A percentile compares a stretch with the other conserved stretches of the same genome.
These are phyloP conservation scores for Cucurbita argyrosperma DNA, from an alignment of 306 rosid species.

Conservation along the genomic window DNA sequence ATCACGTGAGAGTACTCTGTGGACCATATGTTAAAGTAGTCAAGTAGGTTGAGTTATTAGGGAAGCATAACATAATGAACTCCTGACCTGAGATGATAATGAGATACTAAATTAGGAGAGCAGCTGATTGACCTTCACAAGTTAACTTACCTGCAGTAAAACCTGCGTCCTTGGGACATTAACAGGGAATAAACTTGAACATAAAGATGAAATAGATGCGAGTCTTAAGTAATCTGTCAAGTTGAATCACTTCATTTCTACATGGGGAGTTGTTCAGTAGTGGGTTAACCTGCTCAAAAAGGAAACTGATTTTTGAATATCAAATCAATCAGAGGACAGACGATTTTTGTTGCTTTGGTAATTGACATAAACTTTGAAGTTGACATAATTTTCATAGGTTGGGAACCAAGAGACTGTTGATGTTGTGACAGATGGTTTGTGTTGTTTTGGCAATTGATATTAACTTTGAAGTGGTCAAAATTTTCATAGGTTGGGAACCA, in stretches of 20 bases:
- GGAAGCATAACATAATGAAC: neutral
- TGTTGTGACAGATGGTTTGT: conserved; percentile 3
- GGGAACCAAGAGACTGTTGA: conserved; percentile 47
- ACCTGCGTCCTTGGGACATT: neutral
- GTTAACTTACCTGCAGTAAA: neutral
- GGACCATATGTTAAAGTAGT: neutral
- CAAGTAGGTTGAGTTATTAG: neutral
- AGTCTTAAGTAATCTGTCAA: neutral
- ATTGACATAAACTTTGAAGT: neutral
- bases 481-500: conserved; percentile 37
- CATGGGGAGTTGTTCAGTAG: neutral
- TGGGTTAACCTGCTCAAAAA: neutral
- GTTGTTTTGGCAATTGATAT: neutral
- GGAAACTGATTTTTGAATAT: neutral
- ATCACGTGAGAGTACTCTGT: neutral
- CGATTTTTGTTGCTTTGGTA: neutral
- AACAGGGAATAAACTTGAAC: neutral
- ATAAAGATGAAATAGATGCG: neutral
- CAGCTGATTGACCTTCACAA: neutral
- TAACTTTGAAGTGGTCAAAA: neutral
- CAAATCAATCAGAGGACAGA: neutral
- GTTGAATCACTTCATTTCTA: neutral
- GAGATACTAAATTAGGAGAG: neutral
- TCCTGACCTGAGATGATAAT: neutral
- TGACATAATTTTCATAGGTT: conserved; percentile 21